Evolutionary conservation across 345 rosid genomes (phyloP), one percentile per base, ranked within the genome.

Genomic region (Salix koriyanagi): DNA sequence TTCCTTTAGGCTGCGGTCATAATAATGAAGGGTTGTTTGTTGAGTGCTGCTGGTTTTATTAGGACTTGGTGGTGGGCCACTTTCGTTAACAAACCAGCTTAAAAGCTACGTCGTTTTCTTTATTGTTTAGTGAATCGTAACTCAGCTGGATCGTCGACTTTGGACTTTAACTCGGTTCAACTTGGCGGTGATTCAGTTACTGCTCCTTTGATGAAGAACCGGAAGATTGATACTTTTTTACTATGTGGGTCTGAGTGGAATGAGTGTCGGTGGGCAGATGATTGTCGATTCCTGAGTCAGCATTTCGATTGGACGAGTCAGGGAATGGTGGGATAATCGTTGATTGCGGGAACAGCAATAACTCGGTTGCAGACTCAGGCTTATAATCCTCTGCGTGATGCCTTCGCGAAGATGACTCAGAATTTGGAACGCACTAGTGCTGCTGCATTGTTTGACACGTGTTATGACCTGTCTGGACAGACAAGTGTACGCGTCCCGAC

Each of bases 311-410:
- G 66, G 94, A 90, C 75, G 91, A 81, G 2, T 82, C 97, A 5
- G 99, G 99, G 15, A 68, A 79, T 52, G 97, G 99, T 4, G 99
- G 98, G 32, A 79, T 90, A 58, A 93, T 96, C 34, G 86, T 96
- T 26, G 99, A 96, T 56, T 91, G 96, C 65, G 99, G 99, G 99
- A 30, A 96, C 99, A 39, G 95, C 98, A 77, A 83, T 96, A 65
- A 91, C 98, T 69, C 92, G 98, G 80, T 73, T 96, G 41, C 94
- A 86, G 84, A 91, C 88, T 19, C 80, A 89, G 79, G 99, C 98
- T 0, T 96, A 96, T 80, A 80, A 79, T 87, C 66, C 97, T 34
- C 82, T 96, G 1, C 88, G 99, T 0, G 98, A 96, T 85, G 81
- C 94, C 73, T 96, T 96, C 82, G 84, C 76, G 23, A 81, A 70